Percentiles rank a stretch among this genome's conserved stretches.
These are phyloP conservation scores for Phytophthora sojae DNA, from an alignment of 352 stramenopile genomes.

Conservation along the genomic window DNA sequence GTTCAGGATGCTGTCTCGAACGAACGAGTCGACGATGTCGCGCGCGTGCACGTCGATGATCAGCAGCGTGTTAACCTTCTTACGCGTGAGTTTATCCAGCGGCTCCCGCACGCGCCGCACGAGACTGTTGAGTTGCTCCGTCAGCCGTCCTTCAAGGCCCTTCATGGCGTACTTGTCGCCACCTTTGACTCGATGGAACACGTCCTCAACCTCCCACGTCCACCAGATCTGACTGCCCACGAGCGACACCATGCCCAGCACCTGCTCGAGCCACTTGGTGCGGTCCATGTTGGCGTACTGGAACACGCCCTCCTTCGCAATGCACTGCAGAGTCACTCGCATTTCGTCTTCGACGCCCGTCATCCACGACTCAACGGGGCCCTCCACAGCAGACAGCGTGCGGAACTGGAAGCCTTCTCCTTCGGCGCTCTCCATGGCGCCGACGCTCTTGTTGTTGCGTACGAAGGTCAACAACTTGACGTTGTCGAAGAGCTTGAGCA, in stretches of 20 bases:
- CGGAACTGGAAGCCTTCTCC: slow-evolving; percentile 91
- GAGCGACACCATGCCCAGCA: slow-evolving; percentile 93
- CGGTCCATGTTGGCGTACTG: slow-evolving; percentile 90
- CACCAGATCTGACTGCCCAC: slow-evolving; percentile 95
- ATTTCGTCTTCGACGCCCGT: slow-evolving; percentile 93
- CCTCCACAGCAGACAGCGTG: slow-evolving; percentile 84
- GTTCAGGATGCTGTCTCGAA: slow-evolving; percentile 90
- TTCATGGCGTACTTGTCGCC: slow-evolving; percentile 96
- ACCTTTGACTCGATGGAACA: slow-evolving; percentile 88
- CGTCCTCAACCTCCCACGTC: slow-evolving; percentile 95
- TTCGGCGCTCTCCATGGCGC: slow-evolving; percentile 93
- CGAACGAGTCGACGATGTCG: slow-evolving; percentile 92
- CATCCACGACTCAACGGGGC: slow-evolving; percentile 95
- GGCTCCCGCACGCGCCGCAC: slow-evolving; percentile 92
- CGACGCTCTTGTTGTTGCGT: slow-evolving; percentile 89
- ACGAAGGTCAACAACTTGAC: slow-evolving; percentile 93
- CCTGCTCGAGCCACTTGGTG: slow-evolving; percentile 88
- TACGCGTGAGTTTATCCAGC: slow-evolving; percentile 83
- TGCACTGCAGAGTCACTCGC: slow-evolving; percentile 83
- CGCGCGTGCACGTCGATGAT: slow-evolving; percentile 93
- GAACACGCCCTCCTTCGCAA: slow-evolving; percentile 95
- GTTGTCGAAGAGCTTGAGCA: slow-evolving; percentile 97
- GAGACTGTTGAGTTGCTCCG: slow-evolving; percentile 90
- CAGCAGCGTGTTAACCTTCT: slow-evolving; percentile 94
- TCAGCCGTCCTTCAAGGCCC: slow-evolving; percentile 91